Base-by-base conservation (phyloP, 2,329 filamentous ascomycete species). In the Phoma sp. region DNA sequence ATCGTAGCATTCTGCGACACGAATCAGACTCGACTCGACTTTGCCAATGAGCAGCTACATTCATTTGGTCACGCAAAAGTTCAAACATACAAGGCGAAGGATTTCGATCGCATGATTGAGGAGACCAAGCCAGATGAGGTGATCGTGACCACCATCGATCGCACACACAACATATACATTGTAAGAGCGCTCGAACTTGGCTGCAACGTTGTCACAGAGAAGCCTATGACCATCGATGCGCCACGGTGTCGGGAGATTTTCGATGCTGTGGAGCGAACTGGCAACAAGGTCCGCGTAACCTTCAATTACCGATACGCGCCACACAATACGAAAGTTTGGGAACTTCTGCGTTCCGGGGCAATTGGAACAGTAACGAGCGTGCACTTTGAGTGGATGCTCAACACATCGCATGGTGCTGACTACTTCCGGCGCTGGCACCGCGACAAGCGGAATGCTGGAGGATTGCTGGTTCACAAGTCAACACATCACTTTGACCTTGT, bases 231-330 rank as follows among this genome's bases (percentile, higher is more conserved):
- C 0, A 83, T 86, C 61, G 84, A 87, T 63, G 82, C 78, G 0
- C 76, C 79, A 1, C 79, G 83, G 2, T 85, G 83, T 70, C 76
- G 72, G 6, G 76, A 79, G 44, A 87, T 87, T 54, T 79, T 86
- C 58, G 77, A 79, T 58, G 81, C 83, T 12, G 84, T 84, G 15
- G 77, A 82, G 45, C 74, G 78, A 17, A 84, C 82, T 0, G 76
- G 76, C 2, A 70, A 73, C 12, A 77, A 78, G 35, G 78, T 87
- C 3, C 79, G 85, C 15, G 84, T 87, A 0, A 83, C 82, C 0
- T 87, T 87, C 77, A 87, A 88, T 73, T 87, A 87, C 72, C 81
- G 85, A 21, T 87, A 87, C 64, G 84, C 84, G 35, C 85, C 85
- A n/a, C 85, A 87, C 72, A 85, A 87, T 70, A 87, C 84, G 13